Conservation (phyloP, 352 stramenopile genomes). For the Globisporangium iwayamae region DNA sequence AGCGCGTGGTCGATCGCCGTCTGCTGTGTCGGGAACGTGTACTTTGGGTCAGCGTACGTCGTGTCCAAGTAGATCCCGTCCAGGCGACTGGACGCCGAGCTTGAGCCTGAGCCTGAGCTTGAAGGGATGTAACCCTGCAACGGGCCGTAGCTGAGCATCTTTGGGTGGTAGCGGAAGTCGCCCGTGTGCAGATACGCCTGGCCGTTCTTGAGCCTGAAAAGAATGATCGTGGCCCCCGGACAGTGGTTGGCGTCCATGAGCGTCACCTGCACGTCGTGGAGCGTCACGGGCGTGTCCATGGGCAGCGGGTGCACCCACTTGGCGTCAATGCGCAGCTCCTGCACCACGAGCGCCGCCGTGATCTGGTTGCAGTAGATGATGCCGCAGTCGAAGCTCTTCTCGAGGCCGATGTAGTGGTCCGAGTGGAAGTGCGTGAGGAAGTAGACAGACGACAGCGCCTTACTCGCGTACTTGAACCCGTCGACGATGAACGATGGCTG, state of each 20-base stretch:
- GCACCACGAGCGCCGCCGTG: conserved; percentile 89
- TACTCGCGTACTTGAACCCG: conserved; percentile 80
- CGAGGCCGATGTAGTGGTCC: conserved; percentile 95
- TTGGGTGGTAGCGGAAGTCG: conserved; percentile 77
- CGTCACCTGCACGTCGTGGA: conserved; percentile 90
- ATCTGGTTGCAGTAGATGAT: conserved; percentile 95
- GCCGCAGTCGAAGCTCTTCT: conserved; percentile 86
- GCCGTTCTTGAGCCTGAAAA: conserved; percentile 87
- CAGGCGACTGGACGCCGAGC: conserved; percentile 26
- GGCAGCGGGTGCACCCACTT: conserved; percentile 90
- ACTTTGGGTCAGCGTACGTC: conserved; percentile 95
- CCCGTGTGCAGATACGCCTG: conserved; percentile 91
- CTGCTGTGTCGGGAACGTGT: conserved; percentile 91
- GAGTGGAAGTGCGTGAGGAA: conserved; percentile 98
- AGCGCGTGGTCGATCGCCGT: conserved; percentile 58
- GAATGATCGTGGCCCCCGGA: conserved; percentile 93
- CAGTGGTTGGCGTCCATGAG: conserved; percentile 97
- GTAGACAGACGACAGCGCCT: conserved; percentile 81
- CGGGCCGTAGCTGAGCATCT: conserved; percentile 61
- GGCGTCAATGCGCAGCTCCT: conserved; percentile 89
- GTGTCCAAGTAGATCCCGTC: conserved; percentile 95
- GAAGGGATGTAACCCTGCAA: conserved; percentile 45
- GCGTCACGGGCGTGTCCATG: conserved; percentile 85
- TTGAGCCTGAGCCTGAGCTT: neutral
- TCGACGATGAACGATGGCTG: conserved; percentile 85